A percentile compares a stretch with the other conserved stretches of the same genome.
Evolutionary conservation across 129 eudicot species (phyloP).

Genomic region (Logfia minima): DNA sequence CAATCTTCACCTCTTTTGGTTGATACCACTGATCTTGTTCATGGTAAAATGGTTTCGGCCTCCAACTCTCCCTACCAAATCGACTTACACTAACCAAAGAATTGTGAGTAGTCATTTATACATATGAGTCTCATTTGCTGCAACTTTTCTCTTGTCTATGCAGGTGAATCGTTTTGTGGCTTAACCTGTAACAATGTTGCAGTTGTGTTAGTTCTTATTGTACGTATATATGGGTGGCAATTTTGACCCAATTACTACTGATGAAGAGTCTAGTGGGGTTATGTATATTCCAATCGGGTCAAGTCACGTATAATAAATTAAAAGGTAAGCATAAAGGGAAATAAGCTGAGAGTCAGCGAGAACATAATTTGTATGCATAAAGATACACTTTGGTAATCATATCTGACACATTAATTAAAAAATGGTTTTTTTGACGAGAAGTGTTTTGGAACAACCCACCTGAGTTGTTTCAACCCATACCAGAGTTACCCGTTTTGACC

Average conservation of each 20-base stretch:
- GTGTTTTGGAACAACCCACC: background rate
- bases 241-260: background rate
- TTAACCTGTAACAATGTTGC: conserved; percentile 38
- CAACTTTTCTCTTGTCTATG: conserved; percentile 17
- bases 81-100: conserved; percentile 18
- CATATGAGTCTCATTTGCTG: conserved; percentile 8
- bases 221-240: background rate
- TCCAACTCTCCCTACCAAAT: background rate
- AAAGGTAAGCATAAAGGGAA: background rate
- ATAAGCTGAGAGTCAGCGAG: background rate
- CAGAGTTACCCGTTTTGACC: background rate
- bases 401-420: background rate
- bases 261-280: background rate
- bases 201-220: conserved; percentile 8
- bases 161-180: conserved; percentile 29
- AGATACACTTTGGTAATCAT: background rate
- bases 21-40: background rate
- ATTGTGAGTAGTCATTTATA: conserved; percentile 16
- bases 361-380: background rate
- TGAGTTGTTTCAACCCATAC: background rate
- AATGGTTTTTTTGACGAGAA: background rate
- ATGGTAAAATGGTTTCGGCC: background rate
- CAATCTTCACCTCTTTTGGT: background rate
- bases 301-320: background rate
- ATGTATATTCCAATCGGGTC: background rate